Conservation (phyloP, 345 rosid species). For the Lepidium didymum region DNA sequence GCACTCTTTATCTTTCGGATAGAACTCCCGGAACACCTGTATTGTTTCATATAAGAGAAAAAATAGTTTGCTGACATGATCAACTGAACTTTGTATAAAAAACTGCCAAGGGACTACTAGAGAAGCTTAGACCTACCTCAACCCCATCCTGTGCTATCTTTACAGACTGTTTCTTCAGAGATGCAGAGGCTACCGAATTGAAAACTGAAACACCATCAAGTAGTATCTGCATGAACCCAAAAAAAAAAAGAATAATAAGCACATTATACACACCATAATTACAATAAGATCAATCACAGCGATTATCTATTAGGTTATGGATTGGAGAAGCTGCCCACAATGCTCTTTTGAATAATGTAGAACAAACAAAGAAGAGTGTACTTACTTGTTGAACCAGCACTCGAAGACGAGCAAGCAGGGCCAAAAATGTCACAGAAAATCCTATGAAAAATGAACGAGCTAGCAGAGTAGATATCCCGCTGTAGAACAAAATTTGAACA, state of each 20-base stretch:
- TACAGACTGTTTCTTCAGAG: conserved; percentile 66
- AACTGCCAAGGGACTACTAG: background rate
- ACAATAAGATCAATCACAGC: background rate
- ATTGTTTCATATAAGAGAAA: background rate
- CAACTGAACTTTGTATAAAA: background rate
- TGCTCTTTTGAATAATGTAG: background rate
- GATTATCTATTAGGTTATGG: background rate
- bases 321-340: background rate
- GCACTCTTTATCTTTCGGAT: conserved; percentile 47
- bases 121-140: conserved; percentile 47
- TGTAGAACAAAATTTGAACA: conserved; percentile 6
- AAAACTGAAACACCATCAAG: conserved; percentile 61
- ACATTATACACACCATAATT: background rate
- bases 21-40: conserved; percentile 71
- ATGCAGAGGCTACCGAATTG: conserved; percentile 57
- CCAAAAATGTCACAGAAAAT: conserved; percentile 61
- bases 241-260: background rate
- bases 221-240: conserved; percentile 46
- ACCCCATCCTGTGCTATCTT: conserved; percentile 60
- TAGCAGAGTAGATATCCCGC: conserved; percentile 66
- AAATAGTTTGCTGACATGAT: background rate
- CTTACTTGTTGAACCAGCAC: conserved; percentile 90
- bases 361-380: background rate
- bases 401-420: conserved; percentile 82
- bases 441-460: conserved; percentile 86